A percentile compares a stretch with the other conserved stretches of the same genome.
Evolutionary conservation across 2,329 filamentous ascomycete genomes (phyloP).

Genomic region (Penicillium decumbens): DNA sequence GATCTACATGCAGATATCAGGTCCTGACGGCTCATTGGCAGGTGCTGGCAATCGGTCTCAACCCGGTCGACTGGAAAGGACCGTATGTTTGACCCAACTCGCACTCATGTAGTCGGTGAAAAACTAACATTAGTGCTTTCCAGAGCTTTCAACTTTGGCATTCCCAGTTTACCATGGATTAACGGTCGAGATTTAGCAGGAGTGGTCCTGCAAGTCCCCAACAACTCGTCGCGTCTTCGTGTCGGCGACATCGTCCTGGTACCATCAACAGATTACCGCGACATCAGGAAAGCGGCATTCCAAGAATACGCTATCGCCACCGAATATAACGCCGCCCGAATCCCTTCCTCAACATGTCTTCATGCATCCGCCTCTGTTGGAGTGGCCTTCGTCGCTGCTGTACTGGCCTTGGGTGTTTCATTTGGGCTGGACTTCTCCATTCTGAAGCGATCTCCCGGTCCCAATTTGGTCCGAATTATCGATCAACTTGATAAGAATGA

Average conservation of each 20-base stretch:
- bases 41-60: conserved; percentile 62
- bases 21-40: conserved; percentile 12
- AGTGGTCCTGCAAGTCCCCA: conserved; percentile 51
- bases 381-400: conserved; percentile 67
- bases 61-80: conserved; percentile 73
- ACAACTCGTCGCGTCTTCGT: conserved; percentile 48
- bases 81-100: conserved; percentile 49
- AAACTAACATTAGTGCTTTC: neutral
- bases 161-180: conserved; percentile 64
- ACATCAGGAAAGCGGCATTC: conserved; percentile 66
- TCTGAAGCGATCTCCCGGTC: conserved; percentile 45
- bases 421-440: conserved; percentile 61
- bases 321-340: conserved; percentile 60
- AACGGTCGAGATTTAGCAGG: conserved; percentile 68
- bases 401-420: conserved; percentile 62
- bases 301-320: conserved; percentile 65
- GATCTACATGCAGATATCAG: neutral
- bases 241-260: conserved; percentile 56
- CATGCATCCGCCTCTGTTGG: conserved; percentile 61
- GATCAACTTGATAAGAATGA: conserved; percentile 43
- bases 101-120: neutral
- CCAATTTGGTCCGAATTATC: conserved; percentile 55
- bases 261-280: conserved; percentile 71
- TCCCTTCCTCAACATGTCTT: conserved; percentile 52
- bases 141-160: conserved; percentile 66